Evolutionary conservation across 2,329 filamentous ascomycete species (phyloP).

Genomic region (Lithohypha guttulata): DNA sequence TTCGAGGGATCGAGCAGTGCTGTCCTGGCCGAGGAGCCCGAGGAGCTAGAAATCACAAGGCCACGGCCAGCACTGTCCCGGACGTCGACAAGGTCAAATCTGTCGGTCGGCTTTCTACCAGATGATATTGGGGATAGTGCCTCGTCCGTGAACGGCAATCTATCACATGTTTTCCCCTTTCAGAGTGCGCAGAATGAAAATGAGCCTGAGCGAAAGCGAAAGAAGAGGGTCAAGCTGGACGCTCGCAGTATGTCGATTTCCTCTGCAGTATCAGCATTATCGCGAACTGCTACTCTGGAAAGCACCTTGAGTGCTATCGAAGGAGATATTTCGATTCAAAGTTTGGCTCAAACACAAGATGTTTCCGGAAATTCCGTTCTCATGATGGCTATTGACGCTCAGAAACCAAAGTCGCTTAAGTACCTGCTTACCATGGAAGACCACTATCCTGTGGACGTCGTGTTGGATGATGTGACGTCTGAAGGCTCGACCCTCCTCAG

Average conservation of each 20-base stretch:
- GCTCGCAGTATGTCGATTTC: conserved; percentile 77
- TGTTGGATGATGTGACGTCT: conserved; percentile 77
- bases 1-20: conserved; percentile 58
- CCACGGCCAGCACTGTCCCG: conserved; percentile 14
- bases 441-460: conserved; percentile 58
- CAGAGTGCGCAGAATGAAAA: conserved; percentile 46
- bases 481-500: conserved; percentile 83
- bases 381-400: conserved; percentile 74
- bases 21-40: conserved; percentile 35
- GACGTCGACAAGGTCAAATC: conserved; percentile 13
- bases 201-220: conserved; percentile 26
- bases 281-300: conserved; percentile 64
- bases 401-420: conserved; percentile 58
- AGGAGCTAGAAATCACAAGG: conserved; percentile 8
- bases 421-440: conserved; percentile 70
- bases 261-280: conserved; percentile 74
- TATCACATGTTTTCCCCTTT: conserved; percentile 88
- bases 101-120: conserved; percentile 15
- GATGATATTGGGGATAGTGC: conserved; percentile 26
- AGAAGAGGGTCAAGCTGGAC: conserved; percentile 80
- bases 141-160: conserved; percentile 31
- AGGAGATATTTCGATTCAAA: conserved; percentile 75
- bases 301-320: conserved; percentile 65
- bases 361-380: conserved; percentile 67
- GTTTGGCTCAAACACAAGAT: conserved; percentile 46